Percentiles rank a stretch among this genome's conserved stretches.
Evolutionary conservation across 371 early-diverging fungal species (phyloP).

Genomic region (Mucor sp.): DNA sequence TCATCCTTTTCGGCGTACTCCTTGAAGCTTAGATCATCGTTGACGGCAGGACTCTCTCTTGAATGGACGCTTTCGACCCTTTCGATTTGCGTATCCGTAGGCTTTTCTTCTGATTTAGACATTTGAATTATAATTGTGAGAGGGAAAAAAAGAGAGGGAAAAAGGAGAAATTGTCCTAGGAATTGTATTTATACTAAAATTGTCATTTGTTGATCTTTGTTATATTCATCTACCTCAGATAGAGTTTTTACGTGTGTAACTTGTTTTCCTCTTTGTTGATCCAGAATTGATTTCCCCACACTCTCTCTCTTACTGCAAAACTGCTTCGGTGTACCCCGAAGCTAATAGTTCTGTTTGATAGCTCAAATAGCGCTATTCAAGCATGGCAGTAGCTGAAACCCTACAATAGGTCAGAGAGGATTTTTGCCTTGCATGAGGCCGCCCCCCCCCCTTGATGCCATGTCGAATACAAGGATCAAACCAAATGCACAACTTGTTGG

Average conservation of each 20-base stretch:
- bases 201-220: background rate
- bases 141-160: background rate
- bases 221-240: background rate
- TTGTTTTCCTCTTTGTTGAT: background rate
- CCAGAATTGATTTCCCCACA: background rate
- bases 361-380: too few relatives aligned
- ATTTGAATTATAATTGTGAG: background rate
- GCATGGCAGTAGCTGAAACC: too few relatives aligned
- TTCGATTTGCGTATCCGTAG: slow-evolving; percentile 4
- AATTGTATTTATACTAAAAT: background rate
- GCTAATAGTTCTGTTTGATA: background rate
- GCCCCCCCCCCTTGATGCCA: too few relatives aligned
- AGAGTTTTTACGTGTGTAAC: background rate
- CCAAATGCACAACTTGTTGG: too few relatives aligned
- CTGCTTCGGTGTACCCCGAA: background rate
- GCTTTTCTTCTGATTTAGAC: background rate
- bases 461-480: too few relatives aligned
- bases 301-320: background rate
- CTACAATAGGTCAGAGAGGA: too few relatives aligned
- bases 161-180: background rate
- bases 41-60: background rate
- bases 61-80: background rate
- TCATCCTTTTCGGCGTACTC: background rate
- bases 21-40: slow-evolving; percentile 9
- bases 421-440: too few relatives aligned